Evolutionary conservation across 179 eudicot species (phyloP), one percentile per base, ranked within the genome.

Genomic region (Beta lomatogona): DNA sequence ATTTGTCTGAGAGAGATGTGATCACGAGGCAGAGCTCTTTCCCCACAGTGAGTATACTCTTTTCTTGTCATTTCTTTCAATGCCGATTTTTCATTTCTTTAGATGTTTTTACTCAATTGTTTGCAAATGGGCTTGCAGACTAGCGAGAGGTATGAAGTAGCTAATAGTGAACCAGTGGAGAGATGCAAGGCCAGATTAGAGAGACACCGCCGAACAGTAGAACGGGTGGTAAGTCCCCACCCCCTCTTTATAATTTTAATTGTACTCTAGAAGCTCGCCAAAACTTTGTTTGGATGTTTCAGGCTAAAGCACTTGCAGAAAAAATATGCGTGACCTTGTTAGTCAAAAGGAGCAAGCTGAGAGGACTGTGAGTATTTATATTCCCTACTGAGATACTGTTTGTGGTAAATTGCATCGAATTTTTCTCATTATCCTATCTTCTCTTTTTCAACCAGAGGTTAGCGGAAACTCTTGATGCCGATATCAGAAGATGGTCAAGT

Each of bases 271-370:
- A 45, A 77, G 36, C 53, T 67, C 63, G 61, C 73, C 68, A 52
- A 19, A 50, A 63, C 7, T 82, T 65, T 82, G 61, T 71, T 41
- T 60, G 54, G 7, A 61, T 85, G 58, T 70, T 88, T 77, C 90
- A 97, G 99, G 99, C 97, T 79, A 94, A 93, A 86, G 99, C 99
- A 66, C 97, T 97, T 67, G 97, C 92, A 65, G 99, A 94, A 85
- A 97, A 97, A 84, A 95, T 83, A 87, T 76, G 90, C 95, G 98
- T 8, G 99, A 97, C 86, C 86, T 88, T 85, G 88, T 87, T 76
- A 94, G 95, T 81, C 97, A 97, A 87, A 91, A 84, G 80, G 99
- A 97, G 88, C 98, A 92, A 86, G 95, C 97, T 16, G 97, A 97
- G 94, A 91, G 92, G 86, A 93, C 89, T 86, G 99, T 97, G 89